Percentiles rank a stretch among this genome's conserved stretches.
These are phyloP conservation scores for Knufia petricola DNA, from an alignment of 2,329 filamentous ascomycete species.

Conservation along the genomic window DNA sequence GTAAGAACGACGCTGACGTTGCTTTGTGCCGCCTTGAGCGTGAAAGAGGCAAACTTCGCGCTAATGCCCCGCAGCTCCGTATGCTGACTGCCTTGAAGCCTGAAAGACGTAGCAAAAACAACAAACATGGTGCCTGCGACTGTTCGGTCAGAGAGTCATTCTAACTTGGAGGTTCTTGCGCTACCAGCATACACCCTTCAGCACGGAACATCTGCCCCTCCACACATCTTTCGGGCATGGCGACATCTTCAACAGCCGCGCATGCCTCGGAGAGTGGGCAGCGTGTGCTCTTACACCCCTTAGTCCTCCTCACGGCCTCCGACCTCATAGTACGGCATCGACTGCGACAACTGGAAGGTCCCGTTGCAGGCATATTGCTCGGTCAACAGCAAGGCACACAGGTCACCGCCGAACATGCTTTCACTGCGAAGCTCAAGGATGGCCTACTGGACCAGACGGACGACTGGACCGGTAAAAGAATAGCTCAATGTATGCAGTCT, in stretches of 20 bases:
- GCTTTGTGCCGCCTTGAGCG: slow-evolving; percentile 1
- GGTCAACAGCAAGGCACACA: slow-evolving; percentile 85
- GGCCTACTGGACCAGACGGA: slow-evolving; percentile 50
- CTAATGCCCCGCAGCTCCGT: not conserved
- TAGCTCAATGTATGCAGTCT: slow-evolving; percentile 67
- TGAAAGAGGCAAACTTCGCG: not conserved
- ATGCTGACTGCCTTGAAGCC: not conserved
- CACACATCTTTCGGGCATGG: not conserved
- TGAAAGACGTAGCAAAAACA: slow-evolving; percentile 4
- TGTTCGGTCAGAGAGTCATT: too few species aligned
- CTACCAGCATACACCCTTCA: too few species aligned
- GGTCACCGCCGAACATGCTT: slow-evolving; percentile 86
- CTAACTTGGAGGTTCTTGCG: too few species aligned
- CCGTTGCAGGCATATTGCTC: slow-evolving; percentile 76
- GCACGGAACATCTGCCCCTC: too few species aligned
- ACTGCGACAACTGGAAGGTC: slow-evolving; percentile 62
- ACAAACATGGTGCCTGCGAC: slow-evolving; percentile 6
- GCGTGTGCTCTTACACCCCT: slow-evolving; percentile 59
- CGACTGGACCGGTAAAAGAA: slow-evolving; percentile 63
- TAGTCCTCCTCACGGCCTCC: slow-evolving; percentile 91
- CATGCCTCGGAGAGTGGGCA: slow-evolving; percentile 4
- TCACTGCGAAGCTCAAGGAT: slow-evolving; percentile 64
- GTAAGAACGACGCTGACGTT: slow-evolving; percentile 3
- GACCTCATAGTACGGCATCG: slow-evolving; percentile 92
- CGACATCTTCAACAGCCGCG: not conserved